phyloP scores from a whole-genome alignment of 1,284 basidiomycete species.

The Trichosporon sp. region DNA sequence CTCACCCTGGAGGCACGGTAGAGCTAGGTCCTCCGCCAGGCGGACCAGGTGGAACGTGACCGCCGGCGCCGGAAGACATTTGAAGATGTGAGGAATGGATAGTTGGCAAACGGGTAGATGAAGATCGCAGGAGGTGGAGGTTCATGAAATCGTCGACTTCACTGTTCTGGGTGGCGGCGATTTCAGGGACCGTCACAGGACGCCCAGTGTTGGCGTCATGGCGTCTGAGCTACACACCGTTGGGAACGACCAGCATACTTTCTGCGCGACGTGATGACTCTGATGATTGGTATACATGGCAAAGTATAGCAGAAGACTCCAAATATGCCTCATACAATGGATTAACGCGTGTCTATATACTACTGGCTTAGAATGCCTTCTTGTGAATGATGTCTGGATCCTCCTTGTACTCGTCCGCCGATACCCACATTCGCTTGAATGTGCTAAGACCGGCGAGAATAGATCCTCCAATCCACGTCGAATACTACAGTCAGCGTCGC shows the following conservation, averaged over 20 bases:
- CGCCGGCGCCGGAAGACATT: slow-evolving; percentile 2
- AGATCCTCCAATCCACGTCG: slow-evolving; percentile 98
- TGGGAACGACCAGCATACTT: neutral
- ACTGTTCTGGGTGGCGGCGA: slow-evolving; percentile 1
- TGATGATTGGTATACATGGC: slow-evolving; percentile 8
- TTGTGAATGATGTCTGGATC: slow-evolving; percentile 93
- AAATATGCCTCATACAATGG: slow-evolving; percentile 1
- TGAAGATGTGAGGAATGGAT: neutral
- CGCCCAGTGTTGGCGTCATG: neutral
- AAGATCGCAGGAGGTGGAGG: neutral
- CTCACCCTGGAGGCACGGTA: slow-evolving; percentile 5
- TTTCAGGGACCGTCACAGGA: neutral
- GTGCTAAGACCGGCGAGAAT: slow-evolving; percentile 92
- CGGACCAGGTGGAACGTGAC: slow-evolving; percentile 27
- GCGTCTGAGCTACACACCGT: neutral
- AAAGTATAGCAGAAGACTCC: neutral
- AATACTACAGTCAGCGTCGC: slow-evolving; percentile 56
- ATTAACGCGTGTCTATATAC: neutral
- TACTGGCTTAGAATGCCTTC: slow-evolving; percentile 39
- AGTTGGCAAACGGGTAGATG: neutral
- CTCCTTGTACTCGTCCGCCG: slow-evolving; percentile 98
- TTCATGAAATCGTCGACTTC: neutral
- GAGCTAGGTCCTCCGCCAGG: slow-evolving; percentile 21
- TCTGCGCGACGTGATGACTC: neutral
- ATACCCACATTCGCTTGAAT: slow-evolving; percentile 99